Base-by-base conservation (phyloP, 306 rosid genomes). In the Mucuna pruriens region DNA sequence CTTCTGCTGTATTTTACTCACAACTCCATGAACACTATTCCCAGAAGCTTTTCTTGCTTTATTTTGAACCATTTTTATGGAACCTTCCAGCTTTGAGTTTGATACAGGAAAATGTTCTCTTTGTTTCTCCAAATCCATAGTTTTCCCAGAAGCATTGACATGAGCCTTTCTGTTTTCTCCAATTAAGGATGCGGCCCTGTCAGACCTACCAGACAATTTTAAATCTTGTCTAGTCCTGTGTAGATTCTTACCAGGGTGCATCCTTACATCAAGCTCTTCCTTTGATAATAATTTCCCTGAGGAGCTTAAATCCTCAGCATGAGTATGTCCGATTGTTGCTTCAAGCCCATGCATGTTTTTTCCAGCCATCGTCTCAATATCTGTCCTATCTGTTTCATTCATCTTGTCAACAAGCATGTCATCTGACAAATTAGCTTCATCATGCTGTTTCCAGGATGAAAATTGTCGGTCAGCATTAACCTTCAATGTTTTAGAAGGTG, bases 201-300 rank as follows among this genome's bases (percentile, higher is more conserved):
- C 77, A 61, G 91, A 87, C 84, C 16, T 70, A 74, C 79, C 79
- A 55, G 86, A 82, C 79, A 75, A 55, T 36, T 48, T 78, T 46
- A 80, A 69, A 40, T 75, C 88, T 64, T 57, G 83, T 78, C 55
- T 78, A 63, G 38, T 64, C 81, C 49, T 85, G 70, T 57, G 75
- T 74, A 51, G 86, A 63, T 87, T 86, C 76, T 82, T 79, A 51
- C 22, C 85, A 76, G 78, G 79, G 65, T 33, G 85, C 84, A 54
- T 83, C 71, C 40, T 58, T 25, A 71, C 69, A 62, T 75, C 81
- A 25, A 12, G 10, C 38, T 74, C 83, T 33, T 57, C 80, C 80
- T 74, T 77, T 20, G 87, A 65, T 58, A 22, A 73, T 23, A 85
- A 74, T 46, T 42, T 60, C 60, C 51, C 80, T 0, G 62, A 20